Conservation (phyloP, 805 yeast genomes). For the Yarrowia sp. region DNA sequence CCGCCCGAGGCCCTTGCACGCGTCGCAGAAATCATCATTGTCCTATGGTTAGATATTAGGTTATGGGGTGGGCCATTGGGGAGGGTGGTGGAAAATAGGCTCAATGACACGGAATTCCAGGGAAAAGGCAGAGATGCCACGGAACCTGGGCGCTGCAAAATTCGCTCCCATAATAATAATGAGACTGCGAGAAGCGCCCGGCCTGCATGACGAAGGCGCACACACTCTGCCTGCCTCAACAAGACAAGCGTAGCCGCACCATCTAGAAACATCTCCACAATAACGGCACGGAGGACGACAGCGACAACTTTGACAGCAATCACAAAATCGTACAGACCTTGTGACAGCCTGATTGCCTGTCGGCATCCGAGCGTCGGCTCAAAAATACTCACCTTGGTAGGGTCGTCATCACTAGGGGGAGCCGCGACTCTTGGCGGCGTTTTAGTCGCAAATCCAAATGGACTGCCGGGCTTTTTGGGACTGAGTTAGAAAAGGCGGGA, state of each 20-base stretch:
- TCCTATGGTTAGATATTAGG: constrained; percentile 31
- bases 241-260: too few relatives aligned
- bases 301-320: too few relatives aligned
- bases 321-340: too few relatives aligned
- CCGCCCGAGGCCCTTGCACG: constrained; percentile 86
- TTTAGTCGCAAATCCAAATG: constrained; percentile 46
- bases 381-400: constrained; percentile 12
- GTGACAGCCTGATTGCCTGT: too few relatives aligned
- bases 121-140: background rate
- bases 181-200: too few relatives aligned
- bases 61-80: background rate
- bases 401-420: constrained; percentile 23
- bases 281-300: too few relatives aligned
- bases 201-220: too few relatives aligned
- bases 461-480: constrained; percentile 41
- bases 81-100: background rate
- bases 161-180: too few relatives aligned
- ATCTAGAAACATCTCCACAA: too few relatives aligned
- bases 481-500: constrained; percentile 29
- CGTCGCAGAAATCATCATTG: constrained; percentile 88
- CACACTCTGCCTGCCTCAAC: too few relatives aligned
- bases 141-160: too few relatives aligned
- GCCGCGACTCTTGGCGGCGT: constrained; percentile 7
- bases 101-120: background rate
- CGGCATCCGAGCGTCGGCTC: background rate